A percentile compares a stretch with the other conserved stretches of the same genome.
These are phyloP conservation scores for Spinacia oleracea DNA, from an alignment of 179 eudicot genomes.

Conservation along the genomic window DNA sequence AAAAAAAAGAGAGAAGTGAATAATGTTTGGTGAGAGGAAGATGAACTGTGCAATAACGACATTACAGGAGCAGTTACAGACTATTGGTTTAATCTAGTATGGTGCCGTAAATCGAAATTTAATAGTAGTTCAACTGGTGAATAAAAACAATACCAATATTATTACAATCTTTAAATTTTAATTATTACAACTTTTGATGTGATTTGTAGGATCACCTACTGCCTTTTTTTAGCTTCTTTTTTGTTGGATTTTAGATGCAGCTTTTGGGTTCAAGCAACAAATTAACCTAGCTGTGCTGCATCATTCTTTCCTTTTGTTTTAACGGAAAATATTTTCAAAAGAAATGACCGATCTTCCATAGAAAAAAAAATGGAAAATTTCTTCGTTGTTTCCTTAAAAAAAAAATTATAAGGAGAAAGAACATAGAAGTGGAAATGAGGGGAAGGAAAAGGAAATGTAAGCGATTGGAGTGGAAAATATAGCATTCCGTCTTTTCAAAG, in stretches of 20 bases:
- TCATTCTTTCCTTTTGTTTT: too few relatives aligned
- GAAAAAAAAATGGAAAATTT: too few relatives aligned
- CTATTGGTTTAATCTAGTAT: not conserved
- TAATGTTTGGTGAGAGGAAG: slow-evolving; percentile 22
- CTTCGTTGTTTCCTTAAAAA: too few relatives aligned
- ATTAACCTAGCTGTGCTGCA: not conserved
- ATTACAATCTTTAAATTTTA: not conserved
- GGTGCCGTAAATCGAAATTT: slow-evolving; percentile 5
- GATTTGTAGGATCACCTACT: not conserved
- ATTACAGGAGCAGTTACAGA: slow-evolving; percentile 21
- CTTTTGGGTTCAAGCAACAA: slow-evolving; percentile 12
- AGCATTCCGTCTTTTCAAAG: too few relatives aligned
- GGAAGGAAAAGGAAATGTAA: too few relatives aligned
- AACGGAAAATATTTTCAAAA: too few relatives aligned
- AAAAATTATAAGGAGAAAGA: too few relatives aligned
- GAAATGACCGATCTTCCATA: too few relatives aligned
- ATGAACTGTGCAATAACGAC: slow-evolving; percentile 25
- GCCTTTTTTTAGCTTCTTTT: not conserved
- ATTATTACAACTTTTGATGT: slow-evolving; percentile 4
- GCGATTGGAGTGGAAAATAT: too few relatives aligned
- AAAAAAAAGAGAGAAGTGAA: not conserved
- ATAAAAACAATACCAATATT: not conserved
- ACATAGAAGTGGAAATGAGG: too few relatives aligned
- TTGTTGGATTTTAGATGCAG: slow-evolving; percentile 4
- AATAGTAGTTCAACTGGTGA: slow-evolving; percentile 16